Evolutionary conservation across 345 rosid species (phyloP).

Genomic region (Aquilaria sinensis): DNA sequence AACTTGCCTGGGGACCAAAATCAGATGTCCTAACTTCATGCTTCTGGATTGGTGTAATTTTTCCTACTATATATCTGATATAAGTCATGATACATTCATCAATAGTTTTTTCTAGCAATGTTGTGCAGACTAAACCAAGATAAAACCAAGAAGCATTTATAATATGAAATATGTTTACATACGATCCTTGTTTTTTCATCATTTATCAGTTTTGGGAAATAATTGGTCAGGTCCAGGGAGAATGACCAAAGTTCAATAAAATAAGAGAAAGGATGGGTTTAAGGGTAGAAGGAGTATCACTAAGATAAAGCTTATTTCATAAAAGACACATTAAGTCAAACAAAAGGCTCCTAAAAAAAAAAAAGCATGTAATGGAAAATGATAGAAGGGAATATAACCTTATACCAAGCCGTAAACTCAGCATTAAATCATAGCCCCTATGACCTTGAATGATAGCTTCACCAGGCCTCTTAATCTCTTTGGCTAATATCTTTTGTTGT

Average conservation of each 20-base stretch:
- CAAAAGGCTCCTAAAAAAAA: slow-evolving; percentile 59
- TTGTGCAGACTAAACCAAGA: too few relatives aligned
- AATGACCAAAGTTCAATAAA: too few relatives aligned
- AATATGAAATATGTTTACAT: too few relatives aligned
- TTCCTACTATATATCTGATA: slow-evolving; percentile 91
- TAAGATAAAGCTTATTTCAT: too few relatives aligned
- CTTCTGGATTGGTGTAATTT: slow-evolving; percentile 90
- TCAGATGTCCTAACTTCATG: slow-evolving; percentile 84
- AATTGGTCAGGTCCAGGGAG: slow-evolving; percentile 32
- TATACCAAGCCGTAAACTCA: slow-evolving; percentile 93
- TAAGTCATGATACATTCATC: too few relatives aligned
- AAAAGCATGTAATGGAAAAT: neutral
- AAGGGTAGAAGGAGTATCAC: too few relatives aligned
- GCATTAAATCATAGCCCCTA: slow-evolving; percentile 95
- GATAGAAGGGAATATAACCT: slow-evolving; percentile 60
- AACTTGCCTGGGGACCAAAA: slow-evolving; percentile 93
- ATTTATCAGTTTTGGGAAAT: slow-evolving; percentile 26
- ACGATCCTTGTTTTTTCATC: slow-evolving; percentile 9
- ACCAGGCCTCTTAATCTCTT: slow-evolving; percentile 85
- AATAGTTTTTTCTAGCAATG: too few relatives aligned
- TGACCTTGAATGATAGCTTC: slow-evolving; percentile 97
- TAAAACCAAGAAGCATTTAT: too few relatives aligned
- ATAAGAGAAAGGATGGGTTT: neutral
- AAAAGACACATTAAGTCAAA: slow-evolving; percentile 63
- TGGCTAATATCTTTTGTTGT: slow-evolving; percentile 65